A percentile compares a stretch with the other conserved stretches of the same genome.
These are phyloP conservation scores for Kentomonas sorsogonicus DNA, from an alignment of 208 protist genomes.

Conservation along the genomic window DNA sequence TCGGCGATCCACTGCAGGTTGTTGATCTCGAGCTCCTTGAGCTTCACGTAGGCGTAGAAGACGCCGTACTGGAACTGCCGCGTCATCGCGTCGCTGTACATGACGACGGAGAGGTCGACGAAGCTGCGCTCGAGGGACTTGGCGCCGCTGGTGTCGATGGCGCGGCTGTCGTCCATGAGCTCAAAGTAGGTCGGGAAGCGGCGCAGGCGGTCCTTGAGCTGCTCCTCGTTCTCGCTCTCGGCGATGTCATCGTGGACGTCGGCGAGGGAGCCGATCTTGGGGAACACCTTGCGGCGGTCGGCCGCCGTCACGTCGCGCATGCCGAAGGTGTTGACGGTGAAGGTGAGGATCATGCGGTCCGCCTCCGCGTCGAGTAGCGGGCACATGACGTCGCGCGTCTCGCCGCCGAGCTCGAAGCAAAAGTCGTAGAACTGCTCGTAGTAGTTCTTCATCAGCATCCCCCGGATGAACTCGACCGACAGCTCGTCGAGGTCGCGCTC, in stretches of 20 bases:
- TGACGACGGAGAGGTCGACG: constrained; percentile 70
- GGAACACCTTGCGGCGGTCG: constrained; percentile 79
- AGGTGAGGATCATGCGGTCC: constrained; percentile 96
- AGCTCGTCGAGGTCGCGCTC: constrained; percentile 87
- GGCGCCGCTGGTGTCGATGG: constrained; percentile 41
- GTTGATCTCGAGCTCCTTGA: constrained; percentile 91
- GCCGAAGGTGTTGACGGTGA: constrained; percentile 97
- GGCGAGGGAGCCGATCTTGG: constrained; percentile 83
- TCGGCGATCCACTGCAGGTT: constrained; percentile 92
- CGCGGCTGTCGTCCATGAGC: constrained; percentile 70
- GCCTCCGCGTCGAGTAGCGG: constrained; percentile 94
- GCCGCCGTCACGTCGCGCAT: constrained; percentile 81
- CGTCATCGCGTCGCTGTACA: constrained; percentile 85
- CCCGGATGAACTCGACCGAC: constrained; percentile 98
- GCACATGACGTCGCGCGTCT: constrained; percentile 89
- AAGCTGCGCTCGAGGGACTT: constrained; percentile 86
- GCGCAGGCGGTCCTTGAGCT: constrained; percentile 73
- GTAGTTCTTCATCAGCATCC: constrained; percentile 98
- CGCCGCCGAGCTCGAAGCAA: constrained; percentile 82
- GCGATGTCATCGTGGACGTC: constrained; percentile 88
- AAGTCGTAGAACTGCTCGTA: constrained; percentile 98
- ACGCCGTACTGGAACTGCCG: constrained; percentile 91
- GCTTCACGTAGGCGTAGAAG: constrained; percentile 92
- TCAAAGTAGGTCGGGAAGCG: constrained; percentile 75
- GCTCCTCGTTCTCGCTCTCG: constrained; percentile 72